Base-by-base conservation (phyloP, 805 yeast species). In the Candida dajiaensis region DNA sequence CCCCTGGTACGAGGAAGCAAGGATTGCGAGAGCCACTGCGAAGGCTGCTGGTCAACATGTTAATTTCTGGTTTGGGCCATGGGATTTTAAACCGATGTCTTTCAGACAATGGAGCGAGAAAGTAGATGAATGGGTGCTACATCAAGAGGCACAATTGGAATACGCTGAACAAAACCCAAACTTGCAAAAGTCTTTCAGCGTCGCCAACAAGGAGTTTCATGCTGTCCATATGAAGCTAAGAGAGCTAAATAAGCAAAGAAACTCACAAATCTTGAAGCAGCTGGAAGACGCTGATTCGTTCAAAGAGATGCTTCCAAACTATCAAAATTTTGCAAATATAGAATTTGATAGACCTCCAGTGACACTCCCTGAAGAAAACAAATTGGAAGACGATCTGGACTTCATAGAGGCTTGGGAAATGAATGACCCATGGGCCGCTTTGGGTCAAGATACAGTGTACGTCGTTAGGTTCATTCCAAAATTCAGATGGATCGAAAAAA, bases 1-100 rank as follows among this genome's bases (percentile, higher is more conserved):
- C 57, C 90, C 90, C 10, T 84, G 90, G 90, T 71, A 64, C 22
- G 87, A 80, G 28, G 89, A 84, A 56, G 86, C 89, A 3, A 70
- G 63, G 40, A 56, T 59, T 16, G 83, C 79, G 29, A 73, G 88
- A 35, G 65, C 64, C 18, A 60, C 71, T 47, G 75, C 75, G 0
- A 36, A 63, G 18, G 60, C 63, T 1, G 63, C 67, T 29, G 84
- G 85, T 6, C 68, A 69, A 46, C 66, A 65, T 29, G 74, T 77
- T 3, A 73, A 74, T 40, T 68, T 71, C 63, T 84, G 89, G 89
- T 80, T 76, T 60, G 90, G 90, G 0, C 87, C 88, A 5, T 62
- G 69, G 50, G 73, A 74, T 36, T 75, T 72, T 59, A 68, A 64
- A 38, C 85, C 89, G 4, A 76, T 81, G 64, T 45, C 63, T 11